Conservation (phyloP, 345 rosid genomes). For the Noccaea caerulescens region DNA sequence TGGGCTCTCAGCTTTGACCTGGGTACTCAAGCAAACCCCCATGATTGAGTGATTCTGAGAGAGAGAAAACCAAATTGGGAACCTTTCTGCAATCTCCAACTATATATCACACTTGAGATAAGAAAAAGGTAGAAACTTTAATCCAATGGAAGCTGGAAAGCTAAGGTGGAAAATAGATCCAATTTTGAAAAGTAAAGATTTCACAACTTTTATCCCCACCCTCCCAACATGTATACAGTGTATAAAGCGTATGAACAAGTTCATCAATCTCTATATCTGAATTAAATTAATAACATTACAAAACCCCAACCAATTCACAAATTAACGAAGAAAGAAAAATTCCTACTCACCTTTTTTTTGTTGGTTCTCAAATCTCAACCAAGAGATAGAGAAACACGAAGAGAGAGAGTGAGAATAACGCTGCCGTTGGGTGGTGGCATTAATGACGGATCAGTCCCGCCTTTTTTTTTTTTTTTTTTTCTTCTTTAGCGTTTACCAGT, state of each 20-base stretch:
- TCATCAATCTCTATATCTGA: conserved; percentile 13
- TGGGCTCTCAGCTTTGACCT: conserved; percentile 87
- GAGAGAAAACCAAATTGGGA: conserved; percentile 39
- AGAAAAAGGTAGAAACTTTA: conserved; percentile 34
- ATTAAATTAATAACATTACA: background rate
- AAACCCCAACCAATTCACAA: conserved; percentile 31
- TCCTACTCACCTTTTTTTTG: conserved; percentile 33
- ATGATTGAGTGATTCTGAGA: conserved; percentile 44
- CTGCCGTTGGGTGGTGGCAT: conserved; percentile 36
- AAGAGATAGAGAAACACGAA: background rate
- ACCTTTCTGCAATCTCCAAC: conserved; percentile 38
- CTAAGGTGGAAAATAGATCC: conserved; percentile 42
- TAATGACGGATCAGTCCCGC: conserved; percentile 45
- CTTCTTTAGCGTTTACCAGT: background rate
- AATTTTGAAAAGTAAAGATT: conserved; percentile 37
- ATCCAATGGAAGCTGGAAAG: conserved; percentile 35
- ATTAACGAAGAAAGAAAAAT: conserved; percentile 19
- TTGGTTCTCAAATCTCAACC: background rate
- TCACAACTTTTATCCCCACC: background rate
- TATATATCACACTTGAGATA: conserved; percentile 46
- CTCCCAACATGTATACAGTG: too few species aligned
- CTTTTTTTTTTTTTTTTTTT: background rate
- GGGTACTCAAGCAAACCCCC: conserved; percentile 92
- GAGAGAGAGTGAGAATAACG: conserved; percentile 1
- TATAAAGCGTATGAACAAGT: conserved; percentile 20